phyloP scores from a whole-genome alignment of 345 rosid species.

The Diplotaxis tenuifolia region DNA sequence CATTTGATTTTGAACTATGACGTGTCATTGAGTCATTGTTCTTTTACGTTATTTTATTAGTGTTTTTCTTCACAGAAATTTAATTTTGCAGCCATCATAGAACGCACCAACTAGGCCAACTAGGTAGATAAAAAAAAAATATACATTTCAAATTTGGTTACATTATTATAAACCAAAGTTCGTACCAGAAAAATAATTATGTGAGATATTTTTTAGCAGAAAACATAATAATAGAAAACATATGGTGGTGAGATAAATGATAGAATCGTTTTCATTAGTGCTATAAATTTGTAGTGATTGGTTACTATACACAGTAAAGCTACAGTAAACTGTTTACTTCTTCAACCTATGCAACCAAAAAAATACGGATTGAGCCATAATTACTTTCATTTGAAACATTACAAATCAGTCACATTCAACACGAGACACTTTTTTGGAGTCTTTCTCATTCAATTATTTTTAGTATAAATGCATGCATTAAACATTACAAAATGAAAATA shows the following conservation, averaged over 20 bases:
- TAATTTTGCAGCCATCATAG: neutral
- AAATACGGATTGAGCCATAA: too few species aligned
- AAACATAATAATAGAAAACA: neutral
- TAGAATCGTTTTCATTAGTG: too few species aligned
- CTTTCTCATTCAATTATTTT: neutral
- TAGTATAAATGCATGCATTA: constrained; percentile 8
- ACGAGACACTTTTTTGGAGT: neutral
- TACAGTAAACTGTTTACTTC: too few species aligned
- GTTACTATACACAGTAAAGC: too few species aligned
- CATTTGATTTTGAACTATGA: constrained; percentile 17
- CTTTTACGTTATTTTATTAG: neutral
- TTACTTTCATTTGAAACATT: neutral
- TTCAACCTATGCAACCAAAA: too few species aligned
- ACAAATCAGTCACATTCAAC: neutral
- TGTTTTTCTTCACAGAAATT: neutral
- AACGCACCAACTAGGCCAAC: constrained; percentile 14
- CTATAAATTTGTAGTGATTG: too few species aligned
- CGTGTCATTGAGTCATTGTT: constrained; percentile 23
- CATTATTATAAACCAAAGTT: neutral
- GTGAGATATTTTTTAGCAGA: neutral
- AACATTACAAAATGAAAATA: neutral
- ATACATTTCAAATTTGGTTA: neutral
- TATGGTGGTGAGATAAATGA: too few species aligned
- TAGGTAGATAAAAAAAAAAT: neutral
- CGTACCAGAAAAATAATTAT: neutral